Evolutionary conservation across 1,139 yeast genomes (phyloP), one percentile per base, ranked within the genome.

Genomic region (Taphrina betulina): DNA sequence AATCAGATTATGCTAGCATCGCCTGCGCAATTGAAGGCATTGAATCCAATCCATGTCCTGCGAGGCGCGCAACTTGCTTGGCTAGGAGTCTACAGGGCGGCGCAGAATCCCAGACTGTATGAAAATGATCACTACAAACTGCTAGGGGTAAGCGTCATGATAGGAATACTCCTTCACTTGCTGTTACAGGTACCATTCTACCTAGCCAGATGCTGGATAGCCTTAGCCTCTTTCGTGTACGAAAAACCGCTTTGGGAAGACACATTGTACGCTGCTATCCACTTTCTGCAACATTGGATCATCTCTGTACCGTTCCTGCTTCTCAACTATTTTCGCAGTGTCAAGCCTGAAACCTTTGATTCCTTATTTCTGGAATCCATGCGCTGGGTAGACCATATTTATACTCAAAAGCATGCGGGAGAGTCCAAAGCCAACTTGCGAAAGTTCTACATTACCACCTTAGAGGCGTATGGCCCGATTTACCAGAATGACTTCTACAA

Each of bases 31-130:
- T 22, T 42, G 14, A 42, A 42, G 17, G 48, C 48, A 23, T 22
- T 31, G 24, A 26, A 20, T 14, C 48, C 48, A 2, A 28, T 42
- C 8, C 48, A 42, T 29, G 24, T 80, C 17, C 60, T 77, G 12
- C 69, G 83, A n/a, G 84, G 85, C 0, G 61, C 77, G 26, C 83
- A 80, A 65, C 68, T 80, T 52, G 78, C 80, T 0, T 53, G 77
- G 4, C 67, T 78, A 5, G 81, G 83, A 2, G 72, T 73, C 1
- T 77, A 74, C 60, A 64, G 82, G 34, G 75, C 79, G 1, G 65
- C 78, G 24, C 75, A 73, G 62, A 78, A 78, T 63, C 78, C 78
- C 1, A 68, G 68, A 20, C 60, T 73, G 50, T 67, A 71, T 50
- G 64, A 67, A 36, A 23, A 17, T 16, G 23, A 35, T 12, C 41